Base-by-base conservation (phyloP, 371 early-diverging fungal genomes). In the Mortierella sp. region DNA sequence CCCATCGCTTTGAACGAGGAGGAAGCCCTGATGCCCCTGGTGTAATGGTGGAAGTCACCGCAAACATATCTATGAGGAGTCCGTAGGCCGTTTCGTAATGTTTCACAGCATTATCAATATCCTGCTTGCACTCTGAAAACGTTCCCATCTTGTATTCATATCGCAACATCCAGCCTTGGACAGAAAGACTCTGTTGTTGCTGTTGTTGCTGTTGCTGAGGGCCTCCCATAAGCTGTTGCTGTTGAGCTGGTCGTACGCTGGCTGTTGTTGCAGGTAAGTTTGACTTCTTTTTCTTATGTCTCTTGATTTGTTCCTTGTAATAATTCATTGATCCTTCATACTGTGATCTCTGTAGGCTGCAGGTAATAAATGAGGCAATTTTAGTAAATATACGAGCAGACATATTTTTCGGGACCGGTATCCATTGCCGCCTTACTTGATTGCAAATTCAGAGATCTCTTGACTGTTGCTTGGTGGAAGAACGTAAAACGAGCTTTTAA, bases 111-210 rank as follows among this genome's bases (percentile, higher is more conserved):
- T 86, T 85, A 28, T 94, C 94, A 21, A 93, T 87, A 36, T 96
- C 96, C 68, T 94, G 94, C 15, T 92, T 87, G 48, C 92, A 91
- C 70, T 95, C 95, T 11, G 92, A 89, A 72, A 95, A 94, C 36
- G 90, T 88, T 6, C 86, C 96, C 69, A 90, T 78, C 80, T 96
- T 96, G 62, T 87, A 91, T 58, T 96, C 96, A 68, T 95, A 96
- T n/a, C 96, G 88, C 8, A 92, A 64, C 70, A 88, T 84, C 96
- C 96, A 96, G 2, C 95, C 96, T 48, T 84, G 85, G 8, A 86
- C 67, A 43, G 88, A 84, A 16, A 92, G 83, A 0, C 87, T 86
- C 36, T 87, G 86, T 16, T 87, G 76, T 48, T 63, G 71, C 19
- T 60, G 63, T 13, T 36, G 55, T 43, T 85, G 85, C 32, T 85